phyloP scores from a whole-genome alignment of 352 stramenopile genomes.

The Plasmopara viticola region DNA sequence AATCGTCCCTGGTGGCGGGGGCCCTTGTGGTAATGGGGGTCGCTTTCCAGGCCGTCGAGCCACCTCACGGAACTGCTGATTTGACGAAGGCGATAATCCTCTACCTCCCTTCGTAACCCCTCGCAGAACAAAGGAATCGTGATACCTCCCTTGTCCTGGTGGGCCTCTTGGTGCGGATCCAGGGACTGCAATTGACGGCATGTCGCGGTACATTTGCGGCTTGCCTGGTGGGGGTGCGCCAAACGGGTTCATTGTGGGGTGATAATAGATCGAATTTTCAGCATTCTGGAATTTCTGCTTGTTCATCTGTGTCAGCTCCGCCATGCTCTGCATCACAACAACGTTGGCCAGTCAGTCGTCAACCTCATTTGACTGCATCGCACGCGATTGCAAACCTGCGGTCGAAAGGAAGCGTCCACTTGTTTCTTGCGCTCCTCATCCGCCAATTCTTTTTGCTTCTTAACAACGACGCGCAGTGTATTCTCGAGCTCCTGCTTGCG shows the following conservation, averaged over 20 bases:
- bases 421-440: conserved; percentile 36
- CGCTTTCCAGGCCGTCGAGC: conserved; percentile 48
- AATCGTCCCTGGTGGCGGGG: conserved; percentile 52
- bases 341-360: neutral
- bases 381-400: neutral
- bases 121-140: too few species aligned
- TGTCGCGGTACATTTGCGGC: conserved; percentile 52
- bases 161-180: conserved; percentile 6
- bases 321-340: conserved; percentile 37
- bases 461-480: conserved; percentile 55
- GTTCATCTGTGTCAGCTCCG: conserved; percentile 46
- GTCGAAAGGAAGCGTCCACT: too few species aligned
- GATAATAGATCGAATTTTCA: conserved; percentile 81
- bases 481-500: conserved; percentile 76
- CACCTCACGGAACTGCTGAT: conserved; percentile 15
- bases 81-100: neutral
- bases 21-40: conserved; percentile 43
- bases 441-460: conserved; percentile 61
- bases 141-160: neutral
- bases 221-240: conserved; percentile 56
- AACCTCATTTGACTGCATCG: neutral
- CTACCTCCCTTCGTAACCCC: too few species aligned
- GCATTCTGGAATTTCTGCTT: conserved; percentile 62
- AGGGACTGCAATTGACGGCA: conserved; percentile 12
- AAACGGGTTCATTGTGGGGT: conserved; percentile 74